Percentiles rank a stretch among this genome's conserved stretches.
These are phyloP conservation scores for Kurtzmaniella quercitrusa DNA, from an alignment of 1,139 yeast species.

Conservation along the genomic window DNA sequence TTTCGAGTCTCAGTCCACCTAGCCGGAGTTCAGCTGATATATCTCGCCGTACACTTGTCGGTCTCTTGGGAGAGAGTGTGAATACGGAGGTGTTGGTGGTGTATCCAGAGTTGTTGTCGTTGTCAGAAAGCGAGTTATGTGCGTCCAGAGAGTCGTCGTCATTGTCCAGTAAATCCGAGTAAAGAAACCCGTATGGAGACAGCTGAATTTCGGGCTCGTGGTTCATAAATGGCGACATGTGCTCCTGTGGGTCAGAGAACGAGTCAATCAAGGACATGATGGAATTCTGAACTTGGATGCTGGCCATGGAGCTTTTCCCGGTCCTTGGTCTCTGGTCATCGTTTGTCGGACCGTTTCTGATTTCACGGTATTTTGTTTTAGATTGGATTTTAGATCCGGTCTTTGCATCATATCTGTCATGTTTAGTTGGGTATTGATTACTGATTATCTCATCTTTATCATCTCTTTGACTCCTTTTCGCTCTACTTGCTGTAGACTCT, in stretches of 20 bases:
- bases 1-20: slow-evolving; percentile 5
- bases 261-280: neutral
- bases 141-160: neutral
- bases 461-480: no score
- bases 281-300: neutral
- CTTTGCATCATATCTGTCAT: no score
- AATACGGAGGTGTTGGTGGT: slow-evolving; percentile 7
- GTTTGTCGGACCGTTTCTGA: no score
- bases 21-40: slow-evolving; percentile 5
- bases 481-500: no score
- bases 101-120: slow-evolving; percentile 3
- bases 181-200: neutral
- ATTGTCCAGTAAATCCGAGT: neutral
- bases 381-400: no score
- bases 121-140: slow-evolving; percentile 2
- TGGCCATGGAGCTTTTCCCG: neutral
- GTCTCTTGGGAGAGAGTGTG: slow-evolving; percentile 4
- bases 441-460: no score
- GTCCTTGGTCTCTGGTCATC: neutral
- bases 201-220: neutral
- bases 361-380: no score
- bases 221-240: no score
- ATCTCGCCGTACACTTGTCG: neutral
- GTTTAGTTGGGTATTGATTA: no score
- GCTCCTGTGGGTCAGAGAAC: neutral